Evolutionary conservation across 1,284 basidiomycete genomes (phyloP).

Genomic region (Pseudozyma sp.): DNA sequence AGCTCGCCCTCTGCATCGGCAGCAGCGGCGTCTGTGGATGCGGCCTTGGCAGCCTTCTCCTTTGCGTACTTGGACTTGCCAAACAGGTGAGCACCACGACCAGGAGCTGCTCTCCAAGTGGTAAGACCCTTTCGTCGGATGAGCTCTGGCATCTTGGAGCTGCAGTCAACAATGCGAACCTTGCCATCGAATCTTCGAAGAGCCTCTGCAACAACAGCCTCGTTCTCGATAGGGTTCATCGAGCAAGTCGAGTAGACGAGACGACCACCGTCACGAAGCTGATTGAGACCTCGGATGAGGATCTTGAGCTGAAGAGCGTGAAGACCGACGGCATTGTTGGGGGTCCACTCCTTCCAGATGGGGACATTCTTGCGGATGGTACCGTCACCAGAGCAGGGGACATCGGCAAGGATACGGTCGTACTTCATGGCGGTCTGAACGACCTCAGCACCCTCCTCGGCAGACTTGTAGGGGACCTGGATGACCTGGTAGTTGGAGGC

Average conservation of each 20-base stretch:
- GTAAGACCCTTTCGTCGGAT: constrained; percentile 73
- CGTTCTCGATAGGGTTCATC: constrained; percentile 96
- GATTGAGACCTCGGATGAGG: constrained; percentile 87
- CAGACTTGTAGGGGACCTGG: constrained; percentile 58
- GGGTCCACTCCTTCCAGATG: constrained; percentile 94
- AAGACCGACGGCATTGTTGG: constrained; percentile 88
- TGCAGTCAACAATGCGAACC: constrained; percentile 85
- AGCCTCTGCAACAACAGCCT: constrained; percentile 89
- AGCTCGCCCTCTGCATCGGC: constrained; percentile 26
- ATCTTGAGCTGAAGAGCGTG: constrained; percentile 95
- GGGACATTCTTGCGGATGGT: constrained; percentile 93
- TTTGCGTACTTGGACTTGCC: constrained; percentile 47
- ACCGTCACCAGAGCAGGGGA: constrained; percentile 97
- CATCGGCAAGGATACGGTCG: constrained; percentile 94
- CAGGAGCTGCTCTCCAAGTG: constrained; percentile 65
- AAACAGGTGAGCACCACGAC: constrained; percentile 57
- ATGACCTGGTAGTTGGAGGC: constrained; percentile 81
- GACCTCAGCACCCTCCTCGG: constrained; percentile 36
- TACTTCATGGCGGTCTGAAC: constrained; percentile 76
- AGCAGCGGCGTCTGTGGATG: constrained; percentile 23
- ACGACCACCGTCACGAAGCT: constrained; percentile 86
- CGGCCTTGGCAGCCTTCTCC: constrained; percentile 33
- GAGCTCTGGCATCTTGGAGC: constrained; percentile 78
- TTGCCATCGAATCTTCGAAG: constrained; percentile 71
- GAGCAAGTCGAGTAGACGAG: constrained; percentile 99